Base-by-base conservation (phyloP, 2,329 filamentous ascomycete species). In the Colletotrichum sp. region DNA sequence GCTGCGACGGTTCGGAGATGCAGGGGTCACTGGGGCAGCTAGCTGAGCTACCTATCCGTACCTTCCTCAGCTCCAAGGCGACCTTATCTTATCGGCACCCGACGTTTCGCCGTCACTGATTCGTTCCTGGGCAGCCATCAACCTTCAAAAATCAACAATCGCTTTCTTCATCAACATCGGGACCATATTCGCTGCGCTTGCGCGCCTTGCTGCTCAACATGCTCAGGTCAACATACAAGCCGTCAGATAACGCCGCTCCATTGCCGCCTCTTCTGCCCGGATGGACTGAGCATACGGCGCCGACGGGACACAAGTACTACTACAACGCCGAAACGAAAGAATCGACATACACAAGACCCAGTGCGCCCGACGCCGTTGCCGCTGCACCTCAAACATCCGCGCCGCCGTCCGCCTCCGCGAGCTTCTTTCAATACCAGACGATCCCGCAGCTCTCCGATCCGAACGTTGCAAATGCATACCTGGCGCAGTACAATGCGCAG, bases 281-380 rank as follows among this genome's bases (percentile, higher is more conserved):
- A 78, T 98, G 96, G 96, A 95, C 94, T n/a, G 95, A 98, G 84
- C 96, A 98, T 86, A 96, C 93, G 85, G 95, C 96, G 69, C 96
- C 96, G 7, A 93, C 94, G 67, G 95, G 95, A 6, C 96, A 98
- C 84, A 90, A 90, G 32, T 98, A 98, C 87, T 98, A 96, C 85
- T 97, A 98, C 87, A 94, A 98, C 86, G 88, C 92, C 62, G 88
- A 90, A 71, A 96, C 95, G 2, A 95, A 97, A 81, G 91, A 95
- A 81, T 98, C 96, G 1, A 98, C 96, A 59, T 98, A 98, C 84
- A 94, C 90, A 52, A 92, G 95, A 39, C 96, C 96, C n/a, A 86
- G 86, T 75, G 82, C 85, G 12, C 78, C 83, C 36, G 44, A 49
- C 52, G 80, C 80, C 49, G n/a, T 52, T 52, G 59, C 59, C 21